Evolutionary conservation across 148 eudicot genomes (phyloP).

Genomic region (Cornus suecica): DNA sequence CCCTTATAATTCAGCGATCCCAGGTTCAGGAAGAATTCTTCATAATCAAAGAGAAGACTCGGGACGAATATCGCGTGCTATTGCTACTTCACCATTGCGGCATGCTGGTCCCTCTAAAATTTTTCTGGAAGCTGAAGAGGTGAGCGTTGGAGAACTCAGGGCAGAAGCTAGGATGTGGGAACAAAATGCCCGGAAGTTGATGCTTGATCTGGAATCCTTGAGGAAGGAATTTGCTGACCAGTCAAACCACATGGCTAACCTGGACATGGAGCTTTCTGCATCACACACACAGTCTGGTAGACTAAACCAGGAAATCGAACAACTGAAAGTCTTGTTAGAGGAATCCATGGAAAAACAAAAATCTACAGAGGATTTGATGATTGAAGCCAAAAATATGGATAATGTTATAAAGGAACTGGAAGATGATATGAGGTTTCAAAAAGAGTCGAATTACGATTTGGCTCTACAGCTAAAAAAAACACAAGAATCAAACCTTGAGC

Average conservation of each 20-base stretch:
- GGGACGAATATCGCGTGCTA: conserved; percentile 27
- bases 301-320: conserved; percentile 58
- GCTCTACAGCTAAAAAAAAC: conserved; percentile 62
- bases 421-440: conserved; percentile 59
- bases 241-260: conserved; percentile 50
- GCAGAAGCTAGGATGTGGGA: conserved; percentile 85
- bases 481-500: conserved; percentile 86
- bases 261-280: conserved; percentile 71
- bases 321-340: conserved; percentile 43
- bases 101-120: conserved; percentile 54
- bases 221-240: conserved; percentile 53
- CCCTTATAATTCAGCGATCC: conserved; percentile 29
- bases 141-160: conserved; percentile 59
- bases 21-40: conserved; percentile 22
- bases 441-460: conserved; percentile 54
- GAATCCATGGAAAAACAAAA: conserved; percentile 29
- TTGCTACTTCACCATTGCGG: conserved; percentile 29
- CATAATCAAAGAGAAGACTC: conserved; percentile 24
- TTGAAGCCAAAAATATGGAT: conserved; percentile 34
- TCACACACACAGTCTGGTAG: conserved; percentile 45
- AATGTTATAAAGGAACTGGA: conserved; percentile 57
- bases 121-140: conserved; percentile 74
- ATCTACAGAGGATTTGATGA: conserved; percentile 28
- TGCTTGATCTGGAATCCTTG: conserved; percentile 58
- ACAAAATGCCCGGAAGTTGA: conserved; percentile 60